Evolutionary conservation across 169 alveolate species (phyloP).

Genomic region (Plasmodium reichenowi): DNA sequence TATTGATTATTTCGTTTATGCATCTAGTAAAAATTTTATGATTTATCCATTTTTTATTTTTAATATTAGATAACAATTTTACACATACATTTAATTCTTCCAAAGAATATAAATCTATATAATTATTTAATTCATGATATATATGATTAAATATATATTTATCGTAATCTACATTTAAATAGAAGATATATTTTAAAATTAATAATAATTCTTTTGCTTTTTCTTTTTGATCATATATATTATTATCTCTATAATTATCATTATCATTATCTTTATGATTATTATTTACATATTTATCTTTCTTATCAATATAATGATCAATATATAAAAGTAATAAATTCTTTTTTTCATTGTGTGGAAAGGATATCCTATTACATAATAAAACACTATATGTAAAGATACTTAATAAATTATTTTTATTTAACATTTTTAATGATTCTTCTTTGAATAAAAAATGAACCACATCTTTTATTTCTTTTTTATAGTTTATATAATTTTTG

Average conservation of each 20-base stretch:
- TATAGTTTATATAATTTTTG: constrained; percentile 33
- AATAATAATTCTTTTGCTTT: constrained; percentile 13
- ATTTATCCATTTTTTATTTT: constrained; percentile 65
- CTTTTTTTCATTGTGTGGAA: constrained; percentile 13
- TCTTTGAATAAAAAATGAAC: not conserved
- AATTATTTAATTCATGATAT: constrained; percentile 46
- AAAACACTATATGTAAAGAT: constrained; percentile 42
- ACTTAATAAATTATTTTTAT: constrained; percentile 2
- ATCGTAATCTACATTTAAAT: constrained; percentile 49
- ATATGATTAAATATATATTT: constrained; percentile 24
- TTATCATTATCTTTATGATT: not conserved
- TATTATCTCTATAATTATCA: not conserved
- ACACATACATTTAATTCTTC: constrained; percentile 35
- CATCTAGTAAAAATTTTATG: constrained; percentile 39
- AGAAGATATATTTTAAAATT: constrained; percentile 17
- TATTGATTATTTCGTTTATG: constrained; percentile 34
- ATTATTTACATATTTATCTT: not conserved
- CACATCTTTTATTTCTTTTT: constrained; percentile 44
- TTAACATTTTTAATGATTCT: not conserved
- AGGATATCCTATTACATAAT: constrained; percentile 28
- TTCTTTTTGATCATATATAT: not conserved
- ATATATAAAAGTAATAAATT: constrained; percentile 19
- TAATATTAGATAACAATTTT: constrained; percentile 40
- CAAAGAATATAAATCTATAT: constrained; percentile 9
- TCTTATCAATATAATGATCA: constrained; percentile 1